These are phyloP conservation scores for Austroboletus novae-zelandiae DNA, from an alignment of 1,284 basidiomycete species.

Conservation along the genomic window DNA sequence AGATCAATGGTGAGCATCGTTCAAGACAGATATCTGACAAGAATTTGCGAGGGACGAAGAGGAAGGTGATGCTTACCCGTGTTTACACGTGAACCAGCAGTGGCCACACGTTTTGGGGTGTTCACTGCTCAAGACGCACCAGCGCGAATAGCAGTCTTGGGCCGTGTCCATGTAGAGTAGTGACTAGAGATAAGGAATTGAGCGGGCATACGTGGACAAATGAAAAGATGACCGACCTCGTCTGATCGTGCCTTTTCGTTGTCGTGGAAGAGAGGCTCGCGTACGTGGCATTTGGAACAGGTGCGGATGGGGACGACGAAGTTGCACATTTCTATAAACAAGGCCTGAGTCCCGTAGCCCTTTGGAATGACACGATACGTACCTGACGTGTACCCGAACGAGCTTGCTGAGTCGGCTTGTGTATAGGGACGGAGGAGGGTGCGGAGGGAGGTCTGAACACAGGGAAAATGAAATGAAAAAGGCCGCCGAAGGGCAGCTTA, in stretches of 20 bases:
- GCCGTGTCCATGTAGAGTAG: slow-evolving; percentile 28
- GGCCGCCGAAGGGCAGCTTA: slow-evolving; percentile 5
- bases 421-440: neutral
- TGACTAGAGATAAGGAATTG: slow-evolving; percentile 5
- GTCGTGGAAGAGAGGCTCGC: slow-evolving; percentile 26
- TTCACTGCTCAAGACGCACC: slow-evolving; percentile 28
- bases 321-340: slow-evolving; percentile 27
- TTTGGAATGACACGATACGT: neutral
- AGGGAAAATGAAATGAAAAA: neutral
- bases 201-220: no score
- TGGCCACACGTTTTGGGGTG: slow-evolving; percentile 21
- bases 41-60: neutral
- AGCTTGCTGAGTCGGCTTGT: no score
- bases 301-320: slow-evolving; percentile 26
- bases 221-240: slow-evolving; percentile 13
- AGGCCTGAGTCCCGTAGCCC: neutral
- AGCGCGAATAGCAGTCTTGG: slow-evolving; percentile 31
- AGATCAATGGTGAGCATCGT: neutral
- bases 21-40: neutral
- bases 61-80: slow-evolving; percentile 14
- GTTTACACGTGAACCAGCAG: slow-evolving; percentile 30
- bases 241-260: slow-evolving; percentile 17
- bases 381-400: slow-evolving; percentile 1
- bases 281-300: slow-evolving; percentile 25
- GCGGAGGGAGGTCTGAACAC: neutral